A percentile compares a stretch with the other conserved stretches of the same genome.
These are phyloP conservation scores for Cryptococcus sp. DNA, from an alignment of 1,284 basidiomycete genomes.

Conservation along the genomic window DNA sequence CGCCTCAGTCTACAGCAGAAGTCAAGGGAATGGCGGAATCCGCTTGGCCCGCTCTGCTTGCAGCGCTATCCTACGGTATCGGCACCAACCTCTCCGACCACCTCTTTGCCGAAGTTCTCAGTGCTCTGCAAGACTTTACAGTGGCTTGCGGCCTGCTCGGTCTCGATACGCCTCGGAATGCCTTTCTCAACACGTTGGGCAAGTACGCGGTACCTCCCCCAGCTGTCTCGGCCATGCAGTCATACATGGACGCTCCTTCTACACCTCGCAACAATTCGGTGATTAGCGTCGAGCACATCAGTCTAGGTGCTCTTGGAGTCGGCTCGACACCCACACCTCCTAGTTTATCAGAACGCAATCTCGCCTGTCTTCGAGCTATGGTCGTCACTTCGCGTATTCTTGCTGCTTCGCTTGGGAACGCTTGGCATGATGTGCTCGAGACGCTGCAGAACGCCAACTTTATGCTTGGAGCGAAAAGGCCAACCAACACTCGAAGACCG, in stretches of 20 bases:
- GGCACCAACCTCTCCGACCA: slow-evolving; percentile 72
- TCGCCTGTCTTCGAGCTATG: slow-evolving; percentile 81
- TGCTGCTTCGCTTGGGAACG: slow-evolving; percentile 72
- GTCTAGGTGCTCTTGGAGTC: slow-evolving; percentile 47
- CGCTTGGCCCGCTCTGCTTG: slow-evolving; percentile 84
- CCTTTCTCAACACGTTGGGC: slow-evolving; percentile 78
- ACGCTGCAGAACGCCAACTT: slow-evolving; percentile 88
- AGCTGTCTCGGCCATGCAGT: slow-evolving; percentile 75
- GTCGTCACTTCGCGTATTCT: slow-evolving; percentile 74
- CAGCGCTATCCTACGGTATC: slow-evolving; percentile 81
- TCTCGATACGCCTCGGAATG: slow-evolving; percentile 80
- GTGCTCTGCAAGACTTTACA: slow-evolving; percentile 75
- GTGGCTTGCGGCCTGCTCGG: slow-evolving; percentile 84
- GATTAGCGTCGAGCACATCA: slow-evolving; percentile 65
- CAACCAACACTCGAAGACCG: slow-evolving; percentile 12
- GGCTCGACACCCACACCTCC: slow-evolving; percentile 51
- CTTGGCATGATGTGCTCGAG: slow-evolving; percentile 89
- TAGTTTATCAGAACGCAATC: slow-evolving; percentile 76
- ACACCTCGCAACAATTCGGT: slow-evolving; percentile 45
- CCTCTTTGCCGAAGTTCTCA: slow-evolving; percentile 63
- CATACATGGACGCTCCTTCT: slow-evolving; percentile 54
- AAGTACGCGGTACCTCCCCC: slow-evolving; percentile 82
- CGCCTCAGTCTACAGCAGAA: slow-evolving; percentile 59
- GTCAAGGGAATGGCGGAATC: slow-evolving; percentile 71
- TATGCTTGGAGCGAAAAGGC: slow-evolving; percentile 60